phyloP scores from a whole-genome alignment of 768 basidiomycete genomes.

The Peribolospora baueri region DNA sequence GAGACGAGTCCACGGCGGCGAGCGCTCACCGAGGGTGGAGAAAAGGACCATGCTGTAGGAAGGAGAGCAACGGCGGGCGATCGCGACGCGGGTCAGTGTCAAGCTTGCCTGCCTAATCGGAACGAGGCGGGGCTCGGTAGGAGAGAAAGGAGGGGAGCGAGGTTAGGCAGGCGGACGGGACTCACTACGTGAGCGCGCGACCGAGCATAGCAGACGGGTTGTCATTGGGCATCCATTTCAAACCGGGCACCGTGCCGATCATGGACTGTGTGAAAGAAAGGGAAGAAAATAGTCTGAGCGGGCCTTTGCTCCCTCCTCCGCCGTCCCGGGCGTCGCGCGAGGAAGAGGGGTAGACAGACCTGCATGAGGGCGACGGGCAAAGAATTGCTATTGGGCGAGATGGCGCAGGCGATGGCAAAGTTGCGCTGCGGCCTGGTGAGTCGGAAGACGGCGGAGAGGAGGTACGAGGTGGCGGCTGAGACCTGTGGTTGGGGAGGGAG shows the following conservation, averaged over 20 bases:
- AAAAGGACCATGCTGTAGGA: constrained; percentile 35
- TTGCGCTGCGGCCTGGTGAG: constrained; percentile 55
- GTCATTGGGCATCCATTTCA: constrained; percentile 62
- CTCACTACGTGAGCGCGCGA: constrained; percentile 48
- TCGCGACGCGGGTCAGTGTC: too few relatives aligned
- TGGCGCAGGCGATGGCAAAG: constrained; percentile 17
- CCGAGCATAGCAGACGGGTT: constrained; percentile 73
- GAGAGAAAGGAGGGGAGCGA: not conserved
- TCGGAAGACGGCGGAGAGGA: constrained; percentile 24
- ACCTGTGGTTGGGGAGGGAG: not conserved
- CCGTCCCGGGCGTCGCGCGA: too few relatives aligned
- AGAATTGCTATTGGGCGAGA: constrained; percentile 83
- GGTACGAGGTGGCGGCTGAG: not conserved
- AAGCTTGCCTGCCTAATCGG: not conserved
- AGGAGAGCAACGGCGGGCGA: not conserved
- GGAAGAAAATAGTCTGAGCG: not conserved
- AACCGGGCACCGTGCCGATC: constrained; percentile 51
- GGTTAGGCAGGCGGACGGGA: not conserved
- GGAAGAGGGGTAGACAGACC: not conserved
- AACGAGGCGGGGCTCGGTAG: not conserved
- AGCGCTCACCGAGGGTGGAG: constrained; percentile 52
- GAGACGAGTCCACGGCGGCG: too few relatives aligned
- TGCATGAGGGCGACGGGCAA: constrained; percentile 75
- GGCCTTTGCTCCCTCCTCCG: not conserved
- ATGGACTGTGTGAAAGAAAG: constrained; percentile 32